Conservation (phyloP, 148 eudicot species). For the Bassia scoparia region DNA sequence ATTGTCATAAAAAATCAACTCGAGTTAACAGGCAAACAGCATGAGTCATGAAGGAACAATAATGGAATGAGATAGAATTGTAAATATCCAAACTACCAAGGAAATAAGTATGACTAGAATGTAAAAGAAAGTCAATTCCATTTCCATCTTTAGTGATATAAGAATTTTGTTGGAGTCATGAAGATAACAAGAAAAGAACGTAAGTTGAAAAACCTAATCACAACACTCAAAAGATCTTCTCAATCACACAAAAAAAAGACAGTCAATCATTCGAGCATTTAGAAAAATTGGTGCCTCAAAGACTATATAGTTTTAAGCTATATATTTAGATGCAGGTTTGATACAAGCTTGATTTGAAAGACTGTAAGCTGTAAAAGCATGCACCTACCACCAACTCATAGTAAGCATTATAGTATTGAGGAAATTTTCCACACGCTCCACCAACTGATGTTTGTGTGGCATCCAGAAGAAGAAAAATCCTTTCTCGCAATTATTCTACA, state of each 20-base stretch:
- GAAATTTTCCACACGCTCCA: conserved; percentile 80
- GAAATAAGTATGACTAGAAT: neutral
- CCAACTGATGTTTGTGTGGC: conserved; percentile 96
- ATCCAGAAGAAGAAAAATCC: conserved; percentile 91
- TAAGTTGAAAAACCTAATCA: too few species aligned
- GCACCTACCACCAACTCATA: conserved; percentile 89
- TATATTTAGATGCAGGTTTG: neutral
- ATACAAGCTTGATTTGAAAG: neutral
- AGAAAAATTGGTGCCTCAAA: neutral
- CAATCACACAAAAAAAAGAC: neutral
- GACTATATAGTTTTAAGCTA: neutral
- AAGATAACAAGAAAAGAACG: neutral
- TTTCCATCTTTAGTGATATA: neutral
- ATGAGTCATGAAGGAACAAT: neutral
- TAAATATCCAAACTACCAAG: neutral
- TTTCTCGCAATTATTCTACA: too few species aligned
- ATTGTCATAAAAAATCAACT: neutral
- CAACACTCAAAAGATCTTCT: neutral
- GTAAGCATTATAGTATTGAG: conserved; percentile 86
- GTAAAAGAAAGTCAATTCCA: neutral
- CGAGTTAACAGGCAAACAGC: neutral
- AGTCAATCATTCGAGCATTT: neutral
- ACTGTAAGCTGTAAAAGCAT: conserved; percentile 6
- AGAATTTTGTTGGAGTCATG: neutral
- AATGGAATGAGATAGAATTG: too few species aligned